A percentile compares a stretch with the other conserved stretches of the same genome.
Conservation (phyloP, 108 stramenopile species). For the Nitzschia sp. region DNA sequence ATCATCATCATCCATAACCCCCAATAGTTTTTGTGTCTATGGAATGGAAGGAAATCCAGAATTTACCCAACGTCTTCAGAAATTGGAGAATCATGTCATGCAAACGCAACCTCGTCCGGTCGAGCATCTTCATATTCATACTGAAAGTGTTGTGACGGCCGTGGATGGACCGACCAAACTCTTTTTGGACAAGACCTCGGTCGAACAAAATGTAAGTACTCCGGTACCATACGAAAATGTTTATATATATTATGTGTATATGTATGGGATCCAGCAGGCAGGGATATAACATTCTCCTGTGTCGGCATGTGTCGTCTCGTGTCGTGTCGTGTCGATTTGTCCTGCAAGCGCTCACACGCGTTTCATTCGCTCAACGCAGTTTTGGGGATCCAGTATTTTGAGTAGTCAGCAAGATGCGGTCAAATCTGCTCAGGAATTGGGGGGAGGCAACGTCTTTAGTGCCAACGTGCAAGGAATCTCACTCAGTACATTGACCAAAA, state of each 20-base stretch:
- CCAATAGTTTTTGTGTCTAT: slow-evolving; percentile 34
- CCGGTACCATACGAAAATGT: neutral
- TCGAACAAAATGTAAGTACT: slow-evolving; percentile 30
- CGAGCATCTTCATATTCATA: slow-evolving; percentile 45
- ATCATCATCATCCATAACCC: neutral
- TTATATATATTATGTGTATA: neutral
- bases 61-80: slow-evolving; percentile 40
- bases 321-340: too few species aligned
- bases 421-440: slow-evolving; percentile 30
- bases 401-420: slow-evolving; percentile 40
- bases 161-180: slow-evolving; percentile 40
- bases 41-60: slow-evolving; percentile 54
- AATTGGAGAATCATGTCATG: slow-evolving; percentile 30
- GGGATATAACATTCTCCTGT: too few species aligned
- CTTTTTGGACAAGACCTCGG: slow-evolving; percentile 42
- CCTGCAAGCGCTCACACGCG: neutral
- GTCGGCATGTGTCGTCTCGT: too few species aligned
- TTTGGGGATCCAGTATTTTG: slow-evolving; percentile 49
- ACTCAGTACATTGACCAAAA: slow-evolving; percentile 26
- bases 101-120: slow-evolving; percentile 40
- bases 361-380: slow-evolving; percentile 9
- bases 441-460: slow-evolving; percentile 11
- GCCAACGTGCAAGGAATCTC: slow-evolving; percentile 40
- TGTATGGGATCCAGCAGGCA: neutral
- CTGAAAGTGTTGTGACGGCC: slow-evolving; percentile 46